Percentiles rank a stretch among this genome's conserved stretches.
Evolutionary conservation across 2,329 filamentous ascomycete genomes (phyloP).

Genomic region (Lachnellula subtilissima): DNA sequence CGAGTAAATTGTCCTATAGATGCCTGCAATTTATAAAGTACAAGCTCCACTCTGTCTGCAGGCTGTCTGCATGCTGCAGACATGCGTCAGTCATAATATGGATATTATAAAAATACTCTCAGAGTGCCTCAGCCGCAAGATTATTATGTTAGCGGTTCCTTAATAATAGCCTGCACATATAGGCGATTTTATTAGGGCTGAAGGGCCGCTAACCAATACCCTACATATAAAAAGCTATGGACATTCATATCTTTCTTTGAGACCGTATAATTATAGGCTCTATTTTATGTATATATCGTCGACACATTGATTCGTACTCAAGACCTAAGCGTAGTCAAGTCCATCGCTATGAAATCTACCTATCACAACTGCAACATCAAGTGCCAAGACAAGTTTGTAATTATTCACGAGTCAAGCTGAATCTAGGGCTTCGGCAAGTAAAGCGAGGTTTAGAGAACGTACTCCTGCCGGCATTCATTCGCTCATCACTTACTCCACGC

Average conservation of each 20-base stretch:
- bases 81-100: not conserved
- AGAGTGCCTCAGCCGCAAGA: conserved; percentile 6
- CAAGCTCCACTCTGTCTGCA: not conserved
- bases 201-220: not conserved
- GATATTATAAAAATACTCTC: not conserved
- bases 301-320: no score
- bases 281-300: no score
- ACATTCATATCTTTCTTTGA: no score
- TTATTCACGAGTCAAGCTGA: no score
- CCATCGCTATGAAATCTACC: no score
- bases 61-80: not conserved
- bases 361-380: no score
- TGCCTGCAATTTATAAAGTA: not conserved
- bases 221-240: no score
- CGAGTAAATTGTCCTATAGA: no score
- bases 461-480: conserved; percentile 3
- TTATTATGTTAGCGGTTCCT: conserved; percentile 12
- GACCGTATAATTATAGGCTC: no score
- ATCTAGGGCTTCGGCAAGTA: no score
- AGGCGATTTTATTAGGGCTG: not conserved
- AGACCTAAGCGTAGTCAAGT: no score
- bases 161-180: not conserved
- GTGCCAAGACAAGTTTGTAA: no score
- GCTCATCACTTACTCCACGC: not conserved
- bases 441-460: not conserved